Evolutionary conservation across 73 alveolate genomes (phyloP).

Genomic region (Uronychia setigera): DNA sequence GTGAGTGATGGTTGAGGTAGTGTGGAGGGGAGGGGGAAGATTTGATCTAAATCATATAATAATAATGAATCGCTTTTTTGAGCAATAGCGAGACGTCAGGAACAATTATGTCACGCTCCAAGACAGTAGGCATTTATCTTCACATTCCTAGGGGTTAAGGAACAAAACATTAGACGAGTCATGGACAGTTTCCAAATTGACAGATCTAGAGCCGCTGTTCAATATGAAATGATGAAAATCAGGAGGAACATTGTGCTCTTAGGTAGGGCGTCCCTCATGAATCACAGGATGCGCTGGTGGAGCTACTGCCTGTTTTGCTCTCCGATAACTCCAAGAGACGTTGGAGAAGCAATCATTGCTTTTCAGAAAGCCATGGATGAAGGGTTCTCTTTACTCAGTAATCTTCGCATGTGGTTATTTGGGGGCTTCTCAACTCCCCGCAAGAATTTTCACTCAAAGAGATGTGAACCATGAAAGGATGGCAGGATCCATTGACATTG

Average conservation of each 20-base stretch:
- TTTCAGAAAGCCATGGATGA: constrained; percentile 58
- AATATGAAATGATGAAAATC: not conserved
- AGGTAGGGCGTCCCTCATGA: not conserved
- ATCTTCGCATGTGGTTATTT: constrained; percentile 39
- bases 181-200: not conserved
- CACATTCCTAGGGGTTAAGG: not conserved
- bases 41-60: too few relatives aligned
- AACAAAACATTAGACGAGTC: not conserved
- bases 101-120: not conserved
- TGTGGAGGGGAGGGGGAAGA: too few relatives aligned
- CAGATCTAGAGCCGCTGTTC: not conserved
- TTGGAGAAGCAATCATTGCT: constrained; percentile 5
- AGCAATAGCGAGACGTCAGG: not conserved
- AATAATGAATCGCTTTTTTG: too few relatives aligned
- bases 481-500: constrained; percentile 37
- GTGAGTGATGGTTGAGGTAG: too few relatives aligned
- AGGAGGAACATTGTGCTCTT: not conserved
- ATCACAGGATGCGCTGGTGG: not conserved
- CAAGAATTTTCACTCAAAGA: constrained; percentile 33
- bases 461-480: constrained; percentile 9
- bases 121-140: not conserved
- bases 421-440: constrained; percentile 56
- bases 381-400: constrained; percentile 17
- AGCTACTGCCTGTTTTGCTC: not conserved
- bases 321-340: not conserved